A percentile compares a stretch with the other conserved stretches of the same genome.
phyloP scores from a whole-genome alignment of 2,329 filamentous ascomycete genomes.

The Beauveria medogensis region DNA sequence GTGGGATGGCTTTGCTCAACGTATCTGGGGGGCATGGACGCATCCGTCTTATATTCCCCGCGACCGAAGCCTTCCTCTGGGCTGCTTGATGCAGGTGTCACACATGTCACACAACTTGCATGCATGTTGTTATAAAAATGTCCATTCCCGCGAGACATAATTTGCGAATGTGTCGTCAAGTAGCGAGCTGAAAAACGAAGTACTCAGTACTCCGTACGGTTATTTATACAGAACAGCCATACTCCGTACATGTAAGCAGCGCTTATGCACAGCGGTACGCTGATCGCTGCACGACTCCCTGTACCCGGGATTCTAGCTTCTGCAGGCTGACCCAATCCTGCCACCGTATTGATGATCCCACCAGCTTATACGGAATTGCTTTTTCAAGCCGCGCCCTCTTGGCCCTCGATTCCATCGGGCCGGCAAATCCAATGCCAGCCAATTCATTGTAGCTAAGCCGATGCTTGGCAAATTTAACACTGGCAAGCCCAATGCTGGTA shows the following conservation, averaged over 20 bases:
- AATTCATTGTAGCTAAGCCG: too few species aligned
- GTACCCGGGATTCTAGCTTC: neutral
- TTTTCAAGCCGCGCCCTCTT: neutral
- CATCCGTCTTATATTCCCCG: neutral
- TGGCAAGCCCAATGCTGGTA: too few species aligned
- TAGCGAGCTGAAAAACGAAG: neutral
- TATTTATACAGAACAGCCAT: too few species aligned
- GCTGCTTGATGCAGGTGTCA: neutral
- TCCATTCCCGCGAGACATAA: neutral
- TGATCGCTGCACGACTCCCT: neutral
- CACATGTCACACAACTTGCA: neutral
- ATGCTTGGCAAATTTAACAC: too few species aligned
- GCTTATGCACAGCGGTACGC: neutral
- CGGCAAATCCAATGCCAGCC: neutral
- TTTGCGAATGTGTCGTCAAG: neutral
- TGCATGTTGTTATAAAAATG: neutral
- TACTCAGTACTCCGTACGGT: neutral
- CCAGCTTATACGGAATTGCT: neutral
- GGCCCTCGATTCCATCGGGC: neutral
- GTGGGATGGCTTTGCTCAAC: neutral
- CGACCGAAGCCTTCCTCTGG: neutral
- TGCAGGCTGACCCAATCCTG: neutral
- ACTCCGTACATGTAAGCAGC: neutral
- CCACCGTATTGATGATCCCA: neutral
- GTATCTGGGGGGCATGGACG: neutral